Evolutionary conservation across 2,329 filamentous ascomycete species (phyloP), one percentile per base, ranked within the genome.

Genomic region (Chaetothyriales sp.): DNA sequence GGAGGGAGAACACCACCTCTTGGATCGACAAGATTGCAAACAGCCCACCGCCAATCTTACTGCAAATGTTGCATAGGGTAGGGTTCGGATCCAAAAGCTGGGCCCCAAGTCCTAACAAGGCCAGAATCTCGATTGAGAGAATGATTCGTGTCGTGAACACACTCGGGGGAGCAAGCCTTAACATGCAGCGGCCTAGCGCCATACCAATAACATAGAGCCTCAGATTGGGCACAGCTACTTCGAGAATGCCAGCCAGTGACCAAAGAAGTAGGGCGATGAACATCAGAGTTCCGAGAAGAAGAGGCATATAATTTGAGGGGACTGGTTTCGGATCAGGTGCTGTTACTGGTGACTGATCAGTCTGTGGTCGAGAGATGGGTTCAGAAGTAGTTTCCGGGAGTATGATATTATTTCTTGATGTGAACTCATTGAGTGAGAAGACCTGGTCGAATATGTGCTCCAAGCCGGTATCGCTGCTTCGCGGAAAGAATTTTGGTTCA

Each of bases 401-500:
- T 25, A 15, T 37, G 7, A 37, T 18, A 18, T 19, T 8, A 5
- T n/a, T 44, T 48, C 8, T 10, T n/a, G 29, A 22, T 25, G 25
- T 2, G 18, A n/a, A 18, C 13, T 65, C 62, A 29, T 54, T 54
- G n/a, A 69, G 58, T 43, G 64, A 70, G 51, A 74, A 74, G 3
- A 71, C 65, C 25, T 63, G 63, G 47, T 71, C 68, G 59, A 75
- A 73, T 20, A 74, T 58, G 43, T 61, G 66, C 58, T 75, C 72
- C 9, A 75, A 58, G 6, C 71, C 72, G 22, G 72, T 74, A 22
- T 71, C 69, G 18, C 66, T 64, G 46, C 62, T 61, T 55, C 66
- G 62, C 52, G 72, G 69, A 49, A 74, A 74, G 59, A 74, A 73
- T 44, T 60, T 71, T 3, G 71, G 71, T 5, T 66, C 64, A n/a